Evolutionary conservation across 176 grass and related monocot genomes (phyloP), one percentile per base, ranked within the genome.

Genomic region (Lolium multiflorum): DNA sequence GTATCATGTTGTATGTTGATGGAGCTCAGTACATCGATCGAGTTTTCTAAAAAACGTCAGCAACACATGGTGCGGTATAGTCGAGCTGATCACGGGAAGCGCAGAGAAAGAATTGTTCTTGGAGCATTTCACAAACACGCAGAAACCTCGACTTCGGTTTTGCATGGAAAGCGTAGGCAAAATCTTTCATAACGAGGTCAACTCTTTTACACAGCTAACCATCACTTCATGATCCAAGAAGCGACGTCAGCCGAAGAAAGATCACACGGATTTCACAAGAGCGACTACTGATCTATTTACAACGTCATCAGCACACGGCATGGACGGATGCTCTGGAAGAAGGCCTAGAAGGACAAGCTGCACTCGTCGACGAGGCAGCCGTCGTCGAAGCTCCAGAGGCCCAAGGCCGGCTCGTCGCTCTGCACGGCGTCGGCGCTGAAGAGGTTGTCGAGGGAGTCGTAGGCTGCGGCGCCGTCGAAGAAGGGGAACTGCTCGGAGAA

Each of bases 321-420:
- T 57, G 31, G 13, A 11, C 17, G 11, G 13, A 59, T 12, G 20
- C 37, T 5, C 28, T 11, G 61, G 37, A 16, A 49, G 22, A 4
- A 37, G 17, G 57, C 4, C 73, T 79, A 90, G 14, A 61, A 90
- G 22, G 81, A 91, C 35, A 88, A 20, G 79, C 48, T 91, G 86
- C 82, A 88, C 67, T 89, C 43, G 24, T 64, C 11, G 71, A 91
- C 66, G 58, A 90, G 62, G 60, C 72, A 49, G n/a, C 25, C 31
- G 14, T 69, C 74, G 1, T 13, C 58, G 13, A 84, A 76, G 82
- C 26, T 84, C 82, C 82, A 84, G 11, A 65, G 24, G 11, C 4
- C 57, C 57, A 39, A 16, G 52, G 52, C 31, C 57, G 44, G 2
- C 24, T 25, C 20, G 9, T 56, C 77, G 62, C 6, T 86, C 64